A percentile compares a stretch with the other conserved stretches of the same genome.
Conservation (phyloP, 352 stramenopile genomes). For the Peronospora belbahrii region DNA sequence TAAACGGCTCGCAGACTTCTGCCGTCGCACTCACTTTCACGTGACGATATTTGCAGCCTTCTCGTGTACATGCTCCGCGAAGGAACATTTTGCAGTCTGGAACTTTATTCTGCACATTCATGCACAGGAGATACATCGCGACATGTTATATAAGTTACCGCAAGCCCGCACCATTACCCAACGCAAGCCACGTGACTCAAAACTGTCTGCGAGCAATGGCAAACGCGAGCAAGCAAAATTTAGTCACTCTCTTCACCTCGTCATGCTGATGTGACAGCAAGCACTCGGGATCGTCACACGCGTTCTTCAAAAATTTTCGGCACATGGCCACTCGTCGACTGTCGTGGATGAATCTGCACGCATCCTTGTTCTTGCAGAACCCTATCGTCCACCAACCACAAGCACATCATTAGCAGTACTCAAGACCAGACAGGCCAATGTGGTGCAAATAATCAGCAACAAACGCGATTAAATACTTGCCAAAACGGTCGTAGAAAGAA, state of each 20-base stretch:
- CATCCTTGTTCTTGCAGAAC: constrained; percentile 76
- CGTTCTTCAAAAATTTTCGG: constrained; percentile 63
- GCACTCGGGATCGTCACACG: constrained; percentile 52
- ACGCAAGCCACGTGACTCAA: constrained; percentile 5
- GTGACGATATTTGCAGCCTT: constrained; percentile 71
- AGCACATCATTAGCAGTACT: constrained; percentile 10
- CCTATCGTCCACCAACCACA: constrained; percentile 25
- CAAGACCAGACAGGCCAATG: background rate
- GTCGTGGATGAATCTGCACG: constrained; percentile 78
- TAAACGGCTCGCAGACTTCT: constrained; percentile 54
- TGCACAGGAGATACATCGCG: constrained; percentile 8
- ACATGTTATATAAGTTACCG: constrained; percentile 17
- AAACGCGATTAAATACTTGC: constrained; percentile 29
- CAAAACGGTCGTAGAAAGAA: constrained; percentile 77
- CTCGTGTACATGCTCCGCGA: constrained; percentile 57
- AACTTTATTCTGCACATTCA: constrained; percentile 63
- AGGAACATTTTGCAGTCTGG: constrained; percentile 77
- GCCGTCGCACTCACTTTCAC: constrained; percentile 71
- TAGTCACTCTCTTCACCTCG: constrained; percentile 39
- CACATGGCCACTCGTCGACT: constrained; percentile 78
- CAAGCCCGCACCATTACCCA: constrained; percentile 13
- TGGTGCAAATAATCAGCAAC: background rate
- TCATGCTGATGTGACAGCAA: constrained; percentile 65
- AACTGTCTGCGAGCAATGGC: constrained; percentile 4
- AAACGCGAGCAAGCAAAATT: constrained; percentile 6